phyloP scores from a whole-genome alignment of 805 yeast genomes.

The Metschnikowia noctiluminum region DNA sequence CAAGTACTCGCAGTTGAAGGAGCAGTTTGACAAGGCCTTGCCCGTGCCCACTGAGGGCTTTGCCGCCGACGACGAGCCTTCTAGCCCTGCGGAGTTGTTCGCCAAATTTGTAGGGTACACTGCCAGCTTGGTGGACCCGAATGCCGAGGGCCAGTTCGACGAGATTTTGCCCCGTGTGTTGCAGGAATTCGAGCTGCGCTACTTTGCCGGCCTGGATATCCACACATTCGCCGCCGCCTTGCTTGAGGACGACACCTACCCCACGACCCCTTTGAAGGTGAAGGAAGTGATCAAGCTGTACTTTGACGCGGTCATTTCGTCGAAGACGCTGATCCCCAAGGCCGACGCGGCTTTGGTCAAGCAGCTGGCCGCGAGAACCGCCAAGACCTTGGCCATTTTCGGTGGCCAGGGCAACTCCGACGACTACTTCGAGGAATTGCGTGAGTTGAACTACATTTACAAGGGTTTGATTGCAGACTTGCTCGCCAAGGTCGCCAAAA shows the following conservation, averaged over 20 bases:
- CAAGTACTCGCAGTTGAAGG: constrained; percentile 81
- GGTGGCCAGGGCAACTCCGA: constrained; percentile 99
- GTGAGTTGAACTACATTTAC: constrained; percentile 78
- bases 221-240: constrained; percentile 82
- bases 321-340: constrained; percentile 24
- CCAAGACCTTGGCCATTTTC: constrained; percentile 76
- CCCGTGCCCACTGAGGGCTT: constrained; percentile 80
- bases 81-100: constrained; percentile 79
- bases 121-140: constrained; percentile 45
- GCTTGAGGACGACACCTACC: constrained; percentile 50
- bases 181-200: constrained; percentile 81
- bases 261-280: constrained; percentile 69
- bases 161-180: constrained; percentile 69
- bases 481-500: constrained; percentile 63
- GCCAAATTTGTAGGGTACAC: constrained; percentile 80
- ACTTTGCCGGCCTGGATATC: constrained; percentile 62
- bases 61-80: constrained; percentile 84
- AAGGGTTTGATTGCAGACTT: constrained; percentile 71
- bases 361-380: constrained; percentile 53
- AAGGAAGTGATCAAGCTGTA: constrained; percentile 76
- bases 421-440: constrained; percentile 94
- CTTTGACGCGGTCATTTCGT: constrained; percentile 41
- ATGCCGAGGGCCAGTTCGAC: constrained; percentile 55
- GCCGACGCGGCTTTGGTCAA: constrained; percentile 52
- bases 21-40: constrained; percentile 74